Conservation (phyloP, 148 eudicot genomes). For the Rhododendron ovatum region DNA sequence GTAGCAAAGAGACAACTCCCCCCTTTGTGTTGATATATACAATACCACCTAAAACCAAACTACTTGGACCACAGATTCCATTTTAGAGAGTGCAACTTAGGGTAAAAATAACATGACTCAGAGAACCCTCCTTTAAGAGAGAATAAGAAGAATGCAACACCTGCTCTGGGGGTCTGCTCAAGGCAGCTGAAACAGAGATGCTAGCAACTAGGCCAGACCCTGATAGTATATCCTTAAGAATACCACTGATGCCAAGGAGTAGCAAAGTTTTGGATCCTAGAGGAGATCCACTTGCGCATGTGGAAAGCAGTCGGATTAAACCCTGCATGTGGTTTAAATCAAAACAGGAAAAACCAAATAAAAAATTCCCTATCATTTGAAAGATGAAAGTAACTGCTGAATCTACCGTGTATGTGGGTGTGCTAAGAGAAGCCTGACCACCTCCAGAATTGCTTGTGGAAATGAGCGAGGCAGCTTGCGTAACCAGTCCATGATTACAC, state of each 20-base stretch:
- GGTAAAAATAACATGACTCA: not conserved
- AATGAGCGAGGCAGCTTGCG: constrained; percentile 84
- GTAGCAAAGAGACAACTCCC: not conserved
- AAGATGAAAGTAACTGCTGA: not conserved
- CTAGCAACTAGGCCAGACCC: constrained; percentile 83
- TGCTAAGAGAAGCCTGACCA: constrained; percentile 90
- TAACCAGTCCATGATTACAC: constrained; percentile 86
- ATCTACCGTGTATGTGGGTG: constrained; percentile 85
- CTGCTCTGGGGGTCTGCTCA: constrained; percentile 97
- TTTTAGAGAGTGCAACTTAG: not conserved
- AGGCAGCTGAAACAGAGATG: constrained; percentile 84
- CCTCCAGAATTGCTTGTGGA: constrained; percentile 87
- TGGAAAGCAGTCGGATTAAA: constrained; percentile 82
- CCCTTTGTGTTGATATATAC: not conserved
- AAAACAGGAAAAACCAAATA: constrained; percentile 7
- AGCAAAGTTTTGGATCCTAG: constrained; percentile 86
- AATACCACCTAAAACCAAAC: not conserved
- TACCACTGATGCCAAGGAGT: constrained; percentile 82
- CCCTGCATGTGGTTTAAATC: constrained; percentile 52
- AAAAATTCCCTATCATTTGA: not conserved
- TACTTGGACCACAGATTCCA: not conserved
- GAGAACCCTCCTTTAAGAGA: not conserved
- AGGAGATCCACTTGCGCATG: constrained; percentile 94
- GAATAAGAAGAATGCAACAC: constrained; percentile 27
- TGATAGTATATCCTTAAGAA: constrained; percentile 77